Conservation (phyloP, 371 early-diverging fungal species). For the Mortierella sp. region DNA sequence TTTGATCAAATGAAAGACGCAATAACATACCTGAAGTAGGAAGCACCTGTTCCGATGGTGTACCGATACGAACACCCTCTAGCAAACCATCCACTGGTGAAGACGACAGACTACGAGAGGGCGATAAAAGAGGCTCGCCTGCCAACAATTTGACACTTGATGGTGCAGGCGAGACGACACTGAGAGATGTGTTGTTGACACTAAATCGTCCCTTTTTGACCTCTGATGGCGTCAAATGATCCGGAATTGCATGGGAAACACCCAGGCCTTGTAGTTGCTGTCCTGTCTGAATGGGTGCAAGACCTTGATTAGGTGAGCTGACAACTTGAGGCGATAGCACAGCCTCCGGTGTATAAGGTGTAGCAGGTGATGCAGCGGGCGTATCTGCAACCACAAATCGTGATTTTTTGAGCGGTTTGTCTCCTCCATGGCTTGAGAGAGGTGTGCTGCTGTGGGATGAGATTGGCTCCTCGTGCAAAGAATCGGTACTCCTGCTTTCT, state of each 20-base stretch:
- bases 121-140: conserved; percentile 20
- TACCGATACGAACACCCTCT: conserved; percentile 36
- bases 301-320: conserved; percentile 4
- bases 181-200: conserved; percentile 40
- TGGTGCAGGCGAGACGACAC: conserved; percentile 20
- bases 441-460: conserved; percentile 14
- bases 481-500: conserved; percentile 12
- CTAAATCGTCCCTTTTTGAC: conserved; percentile 52
- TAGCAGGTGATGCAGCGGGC: conserved; percentile 12
- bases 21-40: conserved; percentile 22
- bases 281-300: conserved; percentile 9
- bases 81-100: conserved; percentile 36
- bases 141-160: conserved; percentile 29
- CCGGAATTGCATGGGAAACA: conserved; percentile 14
- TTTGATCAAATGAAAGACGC: neutral
- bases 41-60: conserved; percentile 7
- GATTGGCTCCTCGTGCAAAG: conserved; percentile 15
- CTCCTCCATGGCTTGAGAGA: conserved; percentile 12
- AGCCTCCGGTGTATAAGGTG: conserved; percentile 11
- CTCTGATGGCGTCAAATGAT: conserved; percentile 15
- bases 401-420: conserved; percentile 56
- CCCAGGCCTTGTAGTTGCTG: conserved; percentile 34
- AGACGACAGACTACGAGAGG: conserved; percentile 41
- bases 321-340: conserved; percentile 3
- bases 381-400: conserved; percentile 66